These are phyloP conservation scores for Amanita phalloides DNA, from an alignment of 768 basidiomycete genomes.

Conservation along the genomic window DNA sequence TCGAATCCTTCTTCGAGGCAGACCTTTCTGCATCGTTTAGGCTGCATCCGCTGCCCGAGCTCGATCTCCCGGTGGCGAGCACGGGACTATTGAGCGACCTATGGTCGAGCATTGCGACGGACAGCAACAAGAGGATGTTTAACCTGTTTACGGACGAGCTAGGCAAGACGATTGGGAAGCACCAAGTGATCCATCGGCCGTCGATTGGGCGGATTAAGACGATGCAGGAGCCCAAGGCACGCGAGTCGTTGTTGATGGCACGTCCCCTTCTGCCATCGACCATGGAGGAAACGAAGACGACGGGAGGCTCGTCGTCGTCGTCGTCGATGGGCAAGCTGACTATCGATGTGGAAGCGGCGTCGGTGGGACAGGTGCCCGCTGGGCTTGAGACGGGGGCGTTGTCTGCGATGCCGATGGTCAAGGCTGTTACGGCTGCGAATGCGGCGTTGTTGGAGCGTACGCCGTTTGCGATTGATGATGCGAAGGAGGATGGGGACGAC, in stretches of 20 bases:
- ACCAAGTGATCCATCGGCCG: constrained; percentile 76
- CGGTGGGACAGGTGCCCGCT: constrained; percentile 16
- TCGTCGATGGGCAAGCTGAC: constrained; percentile 20
- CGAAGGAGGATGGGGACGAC: constrained; percentile 58
- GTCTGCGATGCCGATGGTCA: constrained; percentile 55
- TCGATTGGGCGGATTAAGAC: constrained; percentile 80
- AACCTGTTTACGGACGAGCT: constrained; percentile 91
- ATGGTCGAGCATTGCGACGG: constrained; percentile 83
- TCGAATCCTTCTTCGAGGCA: constrained; percentile 94
- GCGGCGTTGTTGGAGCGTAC: constrained; percentile 86
- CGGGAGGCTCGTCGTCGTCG: background rate
- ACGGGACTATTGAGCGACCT: constrained; percentile 70
- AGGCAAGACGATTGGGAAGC: constrained; percentile 89
- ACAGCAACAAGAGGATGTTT: constrained; percentile 89
- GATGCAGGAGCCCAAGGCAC: constrained; percentile 78
- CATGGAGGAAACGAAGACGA: background rate
- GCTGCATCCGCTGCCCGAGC: constrained; percentile 58
- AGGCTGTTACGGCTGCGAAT: constrained; percentile 67
- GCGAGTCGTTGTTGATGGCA: constrained; percentile 77
- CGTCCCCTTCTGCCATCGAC: constrained; percentile 11
- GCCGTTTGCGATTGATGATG: constrained; percentile 95
- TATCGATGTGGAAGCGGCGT: constrained; percentile 29
- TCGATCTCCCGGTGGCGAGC: constrained; percentile 48
- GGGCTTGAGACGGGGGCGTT: constrained; percentile 30
- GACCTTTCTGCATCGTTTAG: constrained; percentile 87